Conservation (phyloP, 345 rosid genomes). For the Camelina laxa region DNA sequence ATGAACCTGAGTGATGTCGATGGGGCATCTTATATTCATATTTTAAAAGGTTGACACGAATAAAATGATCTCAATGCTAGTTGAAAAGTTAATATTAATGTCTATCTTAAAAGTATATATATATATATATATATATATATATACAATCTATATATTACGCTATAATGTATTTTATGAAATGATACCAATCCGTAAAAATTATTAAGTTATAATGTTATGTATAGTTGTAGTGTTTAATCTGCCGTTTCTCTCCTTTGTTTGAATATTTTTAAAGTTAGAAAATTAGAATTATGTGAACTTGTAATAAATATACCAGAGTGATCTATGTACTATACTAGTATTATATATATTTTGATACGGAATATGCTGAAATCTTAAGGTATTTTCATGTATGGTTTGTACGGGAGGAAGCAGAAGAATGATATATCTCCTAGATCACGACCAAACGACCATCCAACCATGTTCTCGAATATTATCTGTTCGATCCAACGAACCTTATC, state of each 20-base stretch:
- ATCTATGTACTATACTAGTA: neutral
- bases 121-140: neutral
- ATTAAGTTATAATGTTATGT: neutral
- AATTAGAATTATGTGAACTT: neutral
- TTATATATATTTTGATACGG: neutral
- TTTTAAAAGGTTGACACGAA: conserved; percentile 8
- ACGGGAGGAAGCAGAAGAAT: conserved; percentile 38
- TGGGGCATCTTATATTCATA: conserved; percentile 29
- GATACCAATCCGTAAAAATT: conserved; percentile 1
- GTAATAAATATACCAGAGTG: neutral
- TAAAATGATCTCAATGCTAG: conserved; percentile 5
- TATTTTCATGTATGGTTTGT: conserved; percentile 16
- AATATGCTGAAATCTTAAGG: neutral
- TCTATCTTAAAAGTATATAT: neutral
- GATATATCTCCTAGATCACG: conserved; percentile 21
- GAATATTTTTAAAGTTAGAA: neutral
- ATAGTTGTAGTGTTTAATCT: neutral
- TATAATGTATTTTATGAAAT: neutral
- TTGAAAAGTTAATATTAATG: neutral
- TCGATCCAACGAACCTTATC: conserved; percentile 14
- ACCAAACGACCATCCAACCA: conserved; percentile 38
- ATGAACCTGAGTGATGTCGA: conserved; percentile 31
- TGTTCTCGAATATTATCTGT: conserved; percentile 17
- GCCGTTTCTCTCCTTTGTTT: neutral
- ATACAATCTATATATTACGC: neutral